A percentile compares a stretch with the other conserved stretches of the same genome.
Evolutionary conservation across 2,329 filamentous ascomycete species (phyloP).

Genomic region (Aaosphaeria pasadenensis): DNA sequence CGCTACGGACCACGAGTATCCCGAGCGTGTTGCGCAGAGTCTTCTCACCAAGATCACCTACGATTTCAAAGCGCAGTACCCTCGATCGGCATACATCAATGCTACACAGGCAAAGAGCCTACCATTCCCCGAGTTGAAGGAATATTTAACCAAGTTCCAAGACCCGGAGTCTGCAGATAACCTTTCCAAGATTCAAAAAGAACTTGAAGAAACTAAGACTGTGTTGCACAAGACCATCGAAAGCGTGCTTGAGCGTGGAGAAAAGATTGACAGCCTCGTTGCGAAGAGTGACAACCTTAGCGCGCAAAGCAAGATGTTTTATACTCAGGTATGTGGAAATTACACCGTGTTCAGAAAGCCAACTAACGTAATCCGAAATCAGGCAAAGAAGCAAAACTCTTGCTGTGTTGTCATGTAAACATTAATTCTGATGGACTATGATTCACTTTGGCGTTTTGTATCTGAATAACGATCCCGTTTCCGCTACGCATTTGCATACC

Average conservation of each 20-base stretch:
- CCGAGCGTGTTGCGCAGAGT: constrained; percentile 77
- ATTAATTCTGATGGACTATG: not conserved
- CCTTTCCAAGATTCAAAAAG: constrained; percentile 93
- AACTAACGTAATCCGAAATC: constrained; percentile 3
- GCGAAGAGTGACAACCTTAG: constrained; percentile 90
- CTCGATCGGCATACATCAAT: constrained; percentile 63
- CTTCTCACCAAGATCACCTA: constrained; percentile 83
- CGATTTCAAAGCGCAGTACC: constrained; percentile 78
- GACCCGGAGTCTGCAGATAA: constrained; percentile 86
- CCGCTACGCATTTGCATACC: no score
- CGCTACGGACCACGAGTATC: constrained; percentile 49
- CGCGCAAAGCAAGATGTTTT: constrained; percentile 96
- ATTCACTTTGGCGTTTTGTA: no score
- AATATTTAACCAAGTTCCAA: constrained; percentile 77
- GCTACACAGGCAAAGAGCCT: constrained; percentile 42
- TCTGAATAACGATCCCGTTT: no score
- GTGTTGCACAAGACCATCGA: constrained; percentile 96
- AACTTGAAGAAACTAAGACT: constrained; percentile 97
- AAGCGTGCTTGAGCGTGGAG: constrained; percentile 80
- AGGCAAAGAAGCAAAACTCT: constrained; percentile 61
- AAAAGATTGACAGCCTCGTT: constrained; percentile 94
- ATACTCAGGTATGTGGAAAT: constrained; percentile 61
- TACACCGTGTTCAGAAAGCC: not conserved
- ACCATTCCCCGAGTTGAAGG: constrained; percentile 70
- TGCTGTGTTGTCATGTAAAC: constrained; percentile 56